These are phyloP conservation scores for Phoenix roebelenii DNA, from an alignment of 176 grass and related monocot genomes.

Conservation along the genomic window DNA sequence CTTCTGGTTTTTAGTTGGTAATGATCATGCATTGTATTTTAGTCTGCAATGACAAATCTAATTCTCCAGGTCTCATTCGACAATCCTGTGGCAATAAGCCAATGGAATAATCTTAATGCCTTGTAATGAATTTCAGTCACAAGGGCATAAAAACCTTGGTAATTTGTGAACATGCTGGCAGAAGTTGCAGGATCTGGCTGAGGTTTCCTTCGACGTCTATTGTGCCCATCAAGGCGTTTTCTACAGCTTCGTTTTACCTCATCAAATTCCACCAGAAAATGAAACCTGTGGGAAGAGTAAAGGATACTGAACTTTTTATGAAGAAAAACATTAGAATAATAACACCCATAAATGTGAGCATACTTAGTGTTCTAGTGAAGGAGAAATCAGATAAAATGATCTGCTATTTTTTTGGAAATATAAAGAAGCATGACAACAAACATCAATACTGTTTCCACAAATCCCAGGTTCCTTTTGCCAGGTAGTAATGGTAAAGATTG, in stretches of 20 bases:
- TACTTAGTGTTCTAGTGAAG: background rate
- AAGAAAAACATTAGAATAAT: background rate
- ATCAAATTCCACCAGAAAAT: conserved; percentile 72
- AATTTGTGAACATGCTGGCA: conserved; percentile 35
- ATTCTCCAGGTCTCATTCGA: too few relatives aligned
- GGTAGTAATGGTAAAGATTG: too few relatives aligned
- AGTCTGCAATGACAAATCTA: too few relatives aligned
- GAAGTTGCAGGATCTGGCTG: conserved; percentile 57
- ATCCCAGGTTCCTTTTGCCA: too few relatives aligned
- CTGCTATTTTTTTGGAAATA: too few relatives aligned
- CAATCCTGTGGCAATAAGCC: background rate
- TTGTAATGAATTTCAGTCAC: background rate
- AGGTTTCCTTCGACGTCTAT: conserved; percentile 60
- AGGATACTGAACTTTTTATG: background rate
- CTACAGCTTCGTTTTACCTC: conserved; percentile 81
- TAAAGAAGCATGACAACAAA: too few relatives aligned
- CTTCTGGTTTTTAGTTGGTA: too few relatives aligned
- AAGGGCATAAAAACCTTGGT: conserved; percentile 43
- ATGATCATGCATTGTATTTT: too few relatives aligned
- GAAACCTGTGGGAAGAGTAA: conserved; percentile 43
- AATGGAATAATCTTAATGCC: background rate
- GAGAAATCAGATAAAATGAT: too few relatives aligned
- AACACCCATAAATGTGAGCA: background rate
- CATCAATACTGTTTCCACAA: too few relatives aligned
- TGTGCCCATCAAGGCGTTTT: conserved; percentile 78